A percentile compares a stretch with the other conserved stretches of the same genome.
Evolutionary conservation across 176 grass and related monocot genomes (phyloP).

Genomic region (Ensete glaucum): DNA sequence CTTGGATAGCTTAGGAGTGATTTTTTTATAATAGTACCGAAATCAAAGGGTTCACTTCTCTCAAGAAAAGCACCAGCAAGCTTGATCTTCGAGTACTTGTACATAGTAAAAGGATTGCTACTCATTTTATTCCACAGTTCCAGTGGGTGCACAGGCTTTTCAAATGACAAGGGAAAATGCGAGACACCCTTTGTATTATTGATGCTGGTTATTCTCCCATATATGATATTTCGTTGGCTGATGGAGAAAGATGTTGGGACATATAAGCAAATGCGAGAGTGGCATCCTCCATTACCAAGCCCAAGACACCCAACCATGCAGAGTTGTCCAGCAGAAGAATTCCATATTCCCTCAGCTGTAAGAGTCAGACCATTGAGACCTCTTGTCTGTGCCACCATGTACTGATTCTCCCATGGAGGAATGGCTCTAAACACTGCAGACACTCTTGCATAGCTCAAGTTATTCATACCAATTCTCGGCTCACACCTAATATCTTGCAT

Average conservation of each 20-base stretch:
- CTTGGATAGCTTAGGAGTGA: conserved; percentile 75
- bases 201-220: conserved; percentile 52
- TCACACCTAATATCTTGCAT: conserved; percentile 84
- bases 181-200: conserved; percentile 8
- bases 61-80: conserved; percentile 40
- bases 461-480: not conserved
- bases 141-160: conserved; percentile 33
- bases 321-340: conserved; percentile 48
- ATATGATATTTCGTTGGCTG: conserved; percentile 43
- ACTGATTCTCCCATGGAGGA: conserved; percentile 42
- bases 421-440: conserved; percentile 60
- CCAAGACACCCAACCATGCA: conserved; percentile 89
- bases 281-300: conserved; percentile 27
- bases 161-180: conserved; percentile 42
- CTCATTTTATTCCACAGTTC: conserved; percentile 45
- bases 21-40: conserved; percentile 55
- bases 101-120: conserved; percentile 25
- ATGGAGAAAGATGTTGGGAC: conserved; percentile 49
- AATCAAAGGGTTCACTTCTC: conserved; percentile 53
- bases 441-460: conserved; percentile 40
- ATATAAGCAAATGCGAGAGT: conserved; percentile 68
- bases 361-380: conserved; percentile 52
- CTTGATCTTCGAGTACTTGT: conserved; percentile 46
- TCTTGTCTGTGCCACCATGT: conserved; percentile 35
- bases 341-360: conserved; percentile 69